Evolutionary conservation across 2,329 filamentous ascomycete species (phyloP).

Genomic region (Hypoxylon sp.): DNA sequence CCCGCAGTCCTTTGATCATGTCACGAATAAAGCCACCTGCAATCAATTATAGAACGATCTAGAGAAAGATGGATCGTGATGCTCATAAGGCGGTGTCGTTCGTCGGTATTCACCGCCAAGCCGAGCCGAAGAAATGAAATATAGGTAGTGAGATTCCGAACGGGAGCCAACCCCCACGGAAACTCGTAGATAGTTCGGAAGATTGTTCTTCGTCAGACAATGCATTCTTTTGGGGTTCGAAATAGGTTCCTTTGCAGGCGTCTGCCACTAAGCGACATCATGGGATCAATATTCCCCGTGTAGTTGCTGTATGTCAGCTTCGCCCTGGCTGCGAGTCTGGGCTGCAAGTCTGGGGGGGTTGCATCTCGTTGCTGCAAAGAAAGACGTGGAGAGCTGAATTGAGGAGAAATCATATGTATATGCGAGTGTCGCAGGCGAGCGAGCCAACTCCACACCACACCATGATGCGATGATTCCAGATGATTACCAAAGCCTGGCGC

Average conservation of each 20-base stretch:
- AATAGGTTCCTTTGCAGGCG: constrained; percentile 16
- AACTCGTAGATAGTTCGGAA: constrained; percentile 43
- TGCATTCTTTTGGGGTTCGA: constrained; percentile 24
- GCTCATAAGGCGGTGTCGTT: constrained; percentile 34
- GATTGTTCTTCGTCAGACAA: constrained; percentile 11
- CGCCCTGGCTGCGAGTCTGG: constrained; percentile 22
- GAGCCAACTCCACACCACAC: constrained; percentile 34
- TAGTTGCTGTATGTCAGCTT: constrained; percentile 34
- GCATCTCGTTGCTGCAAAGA: constrained; percentile 33
- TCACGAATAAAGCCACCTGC: constrained; percentile 40
- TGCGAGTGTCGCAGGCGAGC: constrained; percentile 26
- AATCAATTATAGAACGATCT: constrained; percentile 42
- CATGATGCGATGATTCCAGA: constrained; percentile 38
- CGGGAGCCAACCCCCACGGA: constrained; percentile 31
- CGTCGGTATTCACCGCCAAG: constrained; percentile 44
- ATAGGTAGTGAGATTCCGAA: constrained; percentile 34
- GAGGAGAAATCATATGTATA: constrained; percentile 34
- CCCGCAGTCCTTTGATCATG: constrained; percentile 41
- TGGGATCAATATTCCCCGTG: constrained; percentile 26
- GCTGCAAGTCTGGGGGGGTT: constrained; percentile 29
- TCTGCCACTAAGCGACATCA: constrained; percentile 28
- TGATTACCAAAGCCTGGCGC: constrained; percentile 27
- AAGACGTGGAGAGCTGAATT: constrained; percentile 27
- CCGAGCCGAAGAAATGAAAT: constrained; percentile 14
- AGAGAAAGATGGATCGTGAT: constrained; percentile 29